Evolutionary conservation across 1,284 basidiomycete genomes (phyloP), one percentile per base, ranked within the genome.

Genomic region (Austropuccinia psidii): DNA sequence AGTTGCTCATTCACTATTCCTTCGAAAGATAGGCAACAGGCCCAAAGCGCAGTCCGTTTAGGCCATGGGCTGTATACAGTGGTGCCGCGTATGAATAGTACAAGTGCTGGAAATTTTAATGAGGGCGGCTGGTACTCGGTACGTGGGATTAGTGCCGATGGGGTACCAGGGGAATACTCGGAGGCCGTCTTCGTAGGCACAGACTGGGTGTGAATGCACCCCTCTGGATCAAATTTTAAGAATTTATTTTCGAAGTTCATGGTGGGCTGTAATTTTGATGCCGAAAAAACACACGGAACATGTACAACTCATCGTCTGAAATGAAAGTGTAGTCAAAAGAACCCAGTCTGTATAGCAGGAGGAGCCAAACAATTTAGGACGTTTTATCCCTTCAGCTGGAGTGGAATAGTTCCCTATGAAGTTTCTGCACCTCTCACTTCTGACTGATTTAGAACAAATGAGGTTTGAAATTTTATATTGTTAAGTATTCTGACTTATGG

Each of bases 111-210:
- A 29, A 19, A 29, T 33, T 33, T 21, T n/a, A n/a, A n/a, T n/a
- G 60, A 73, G 45, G 70, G 70, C n/a, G 61, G 61, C 43, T 73
- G 70, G 70, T 73, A 52, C 43, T 62, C 58, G 6, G 61, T 73
- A n/a, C 45, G 70, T n/a, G 70, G 37, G 41, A 49, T 64, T n/a
- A 73, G 52, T 43, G 49, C 58, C 19, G 61, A 73, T 54, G 70
- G 61, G 7, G 39, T 65, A 5, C 61, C 70, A 8, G 70, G 70
- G 27, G 49, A 58, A 62, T 50, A 37, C 41, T 64, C 60, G 21
- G 45, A 52, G 21, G 45, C 70, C 45, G 27, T 65, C 9, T 64
- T 64, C 37, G n/a, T 73, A 13, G 11, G 33, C 3, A 24, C n/a
- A 19, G 35, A 21, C 41, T 61, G 19, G 17, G 24, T 31, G 24